Base-by-base conservation (phyloP, 2,329 filamentous ascomycete species). In the Ascochyta pisi region DNA sequence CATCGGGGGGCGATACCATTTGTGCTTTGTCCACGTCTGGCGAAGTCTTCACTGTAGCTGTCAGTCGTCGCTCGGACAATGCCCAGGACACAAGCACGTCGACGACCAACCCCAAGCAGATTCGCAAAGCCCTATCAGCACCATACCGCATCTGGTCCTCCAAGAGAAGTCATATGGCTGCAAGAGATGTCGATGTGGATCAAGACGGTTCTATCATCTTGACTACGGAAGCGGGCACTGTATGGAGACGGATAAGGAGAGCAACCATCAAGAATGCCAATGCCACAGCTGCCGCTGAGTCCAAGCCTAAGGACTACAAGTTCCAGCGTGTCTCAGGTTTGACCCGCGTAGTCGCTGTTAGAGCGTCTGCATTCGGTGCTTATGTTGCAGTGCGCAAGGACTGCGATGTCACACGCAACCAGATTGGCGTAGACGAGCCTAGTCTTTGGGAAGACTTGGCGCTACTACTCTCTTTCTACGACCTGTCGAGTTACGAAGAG, bases 181-280 rank as follows among this genome's bases (percentile, higher is more conserved):
- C 91, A 27, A 85, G 86, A 49, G 96, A 96, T 56, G 91, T 96
- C 2, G 90, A 87, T 58, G 89, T 98, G 3, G 92, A 93, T 34
- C 92, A 96, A 71, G 90, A 98, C 73, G 95, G 93, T 2, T 96
- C 93, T 0, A 91, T 99, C 62, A 96, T 99, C 51, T 87, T 99
- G 60, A 94, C 92, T 62, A 99, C 95, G 0, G 85, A 92, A 57
- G 94, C 92, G 38, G 95, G 95, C 2, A 94, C 91, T 43, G 94
- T 97, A 0, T 99, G 94, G 94, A 88, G 88, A 64, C 89, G 94
- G 55, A 87, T 95, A 47, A 92, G 91, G 69, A 86, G 95, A 58
- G 83, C 85, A 24, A 96, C 94, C 62, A 87, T 89, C 45, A 96
- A 96, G 67, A 87, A 89, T 62, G 81, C 85, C 0, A 80, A 69